phyloP scores from a whole-genome alignment of 192 early-diverging fungal species.

The Rhizoclosmatium globosum region DNA sequence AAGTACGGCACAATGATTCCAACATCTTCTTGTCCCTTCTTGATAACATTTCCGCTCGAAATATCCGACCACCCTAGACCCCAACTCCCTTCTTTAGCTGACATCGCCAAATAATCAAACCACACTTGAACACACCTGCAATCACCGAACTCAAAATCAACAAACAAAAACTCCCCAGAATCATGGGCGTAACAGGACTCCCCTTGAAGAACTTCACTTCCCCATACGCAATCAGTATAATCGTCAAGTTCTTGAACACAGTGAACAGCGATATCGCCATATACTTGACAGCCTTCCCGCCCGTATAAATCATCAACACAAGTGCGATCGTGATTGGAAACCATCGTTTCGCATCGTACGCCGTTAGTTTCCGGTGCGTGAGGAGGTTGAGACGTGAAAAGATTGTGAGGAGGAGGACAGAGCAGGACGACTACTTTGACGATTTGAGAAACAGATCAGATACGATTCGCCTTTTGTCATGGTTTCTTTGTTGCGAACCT shows the following conservation, averaged over 20 bases:
- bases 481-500: conserved; percentile 34
- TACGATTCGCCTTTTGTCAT: background rate
- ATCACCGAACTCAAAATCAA: conserved; percentile 66
- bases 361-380: conserved; percentile 35
- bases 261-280: conserved; percentile 95
- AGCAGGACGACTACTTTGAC: conserved; percentile 32
- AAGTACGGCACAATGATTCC: conserved; percentile 41
- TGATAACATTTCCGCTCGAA: conserved; percentile 41
- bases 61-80: conserved; percentile 54
- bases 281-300: conserved; percentile 91
- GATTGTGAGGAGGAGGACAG: conserved; percentile 58
- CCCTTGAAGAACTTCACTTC: conserved; percentile 86
- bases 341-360: conserved; percentile 57
- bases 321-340: conserved; percentile 85
- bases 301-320: conserved; percentile 97
- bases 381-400: conserved; percentile 40
- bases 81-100: background rate
- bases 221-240: conserved; percentile 95
- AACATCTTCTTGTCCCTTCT: conserved; percentile 36
- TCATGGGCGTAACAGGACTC: conserved; percentile 81
- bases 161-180: conserved; percentile 83
- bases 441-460: background rate
- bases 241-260: conserved; percentile 99
- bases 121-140: conserved; percentile 45
- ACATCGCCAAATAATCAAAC: background rate